A percentile compares a stretch with the other conserved stretches of the same genome.
Evolutionary conservation across 257 asterid genomes (phyloP).

Genomic region (Fraxinus anomala): DNA sequence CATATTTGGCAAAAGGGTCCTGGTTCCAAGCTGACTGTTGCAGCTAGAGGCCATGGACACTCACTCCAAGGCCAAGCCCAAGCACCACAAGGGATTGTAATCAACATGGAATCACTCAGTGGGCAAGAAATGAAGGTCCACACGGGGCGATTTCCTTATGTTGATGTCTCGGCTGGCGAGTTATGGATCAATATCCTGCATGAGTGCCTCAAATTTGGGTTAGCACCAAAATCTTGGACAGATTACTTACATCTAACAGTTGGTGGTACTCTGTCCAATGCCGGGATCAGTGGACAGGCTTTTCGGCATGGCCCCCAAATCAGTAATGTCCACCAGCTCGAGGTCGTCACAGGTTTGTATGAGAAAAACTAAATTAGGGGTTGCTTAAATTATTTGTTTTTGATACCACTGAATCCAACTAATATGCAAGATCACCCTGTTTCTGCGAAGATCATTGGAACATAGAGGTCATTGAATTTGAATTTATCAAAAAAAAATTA

Average conservation of each 20-base stretch:
- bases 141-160: conserved; percentile 50
- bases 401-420: too few species aligned
- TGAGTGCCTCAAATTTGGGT: conserved; percentile 63
- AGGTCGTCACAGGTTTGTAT: conserved; percentile 87
- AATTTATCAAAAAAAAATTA: not conserved
- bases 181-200: conserved; percentile 78
- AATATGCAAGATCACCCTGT: too few species aligned
- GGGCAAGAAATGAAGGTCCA: conserved; percentile 58
- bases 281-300: conserved; percentile 95
- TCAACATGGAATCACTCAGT: conserved; percentile 64
- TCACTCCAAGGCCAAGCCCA: conserved; percentile 80
- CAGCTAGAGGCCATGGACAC: conserved; percentile 87
- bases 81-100: conserved; percentile 69
- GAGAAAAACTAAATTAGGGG: not conserved
- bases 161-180: conserved; percentile 77
- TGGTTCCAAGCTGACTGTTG: conserved; percentile 54
- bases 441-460: too few species aligned
- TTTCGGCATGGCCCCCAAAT: conserved; percentile 94
- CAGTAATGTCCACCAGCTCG: conserved; percentile 81
- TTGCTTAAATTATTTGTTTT: too few species aligned
- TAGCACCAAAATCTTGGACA: conserved; percentile 94
- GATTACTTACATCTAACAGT: conserved; percentile 85
- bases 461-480: not conserved
- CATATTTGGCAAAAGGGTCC: conserved; percentile 84
- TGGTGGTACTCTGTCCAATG: conserved; percentile 91